These are phyloP conservation scores for Aspergillus udagawae DNA, from an alignment of 2,329 filamentous ascomycete genomes.

Conservation along the genomic window DNA sequence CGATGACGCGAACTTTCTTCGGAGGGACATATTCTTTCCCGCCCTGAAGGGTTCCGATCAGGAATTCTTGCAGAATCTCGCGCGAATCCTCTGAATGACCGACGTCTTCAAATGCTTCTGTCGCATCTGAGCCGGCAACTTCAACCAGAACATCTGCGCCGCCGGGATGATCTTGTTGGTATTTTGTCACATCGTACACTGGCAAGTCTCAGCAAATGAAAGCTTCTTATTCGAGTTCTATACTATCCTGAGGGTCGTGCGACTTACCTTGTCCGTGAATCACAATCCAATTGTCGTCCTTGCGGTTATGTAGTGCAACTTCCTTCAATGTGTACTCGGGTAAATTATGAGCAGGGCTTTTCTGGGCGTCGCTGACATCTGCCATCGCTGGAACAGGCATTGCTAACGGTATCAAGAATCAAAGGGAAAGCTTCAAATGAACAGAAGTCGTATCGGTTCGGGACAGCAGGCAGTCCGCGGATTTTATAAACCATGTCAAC, in stretches of 20 bases:
- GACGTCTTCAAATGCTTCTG: constrained; percentile 37
- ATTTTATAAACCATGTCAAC: no score
- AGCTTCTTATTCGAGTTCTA: background rate
- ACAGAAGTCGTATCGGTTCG: no score
- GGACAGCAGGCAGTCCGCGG: no score
- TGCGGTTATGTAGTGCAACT: constrained; percentile 46
- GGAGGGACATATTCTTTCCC: constrained; percentile 12
- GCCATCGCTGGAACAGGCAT: no score
- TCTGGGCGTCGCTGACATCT: background rate
- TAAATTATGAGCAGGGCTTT: constrained; percentile 1
- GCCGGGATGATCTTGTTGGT: constrained; percentile 55
- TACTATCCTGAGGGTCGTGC: background rate
- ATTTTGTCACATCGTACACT: constrained; percentile 59
- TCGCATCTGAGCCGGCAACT: constrained; percentile 40
- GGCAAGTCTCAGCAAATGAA: background rate
- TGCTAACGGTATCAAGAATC: no score
- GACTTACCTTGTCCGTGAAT: constrained; percentile 50
- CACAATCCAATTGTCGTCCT: constrained; percentile 51
- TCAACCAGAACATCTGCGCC: constrained; percentile 37
- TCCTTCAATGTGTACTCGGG: constrained; percentile 20
- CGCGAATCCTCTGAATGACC: constrained; percentile 44
- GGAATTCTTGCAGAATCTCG: constrained; percentile 35
- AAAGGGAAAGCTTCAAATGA: no score
- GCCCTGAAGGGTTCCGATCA: constrained; percentile 18
- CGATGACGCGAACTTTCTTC: constrained; percentile 15